phyloP scores from a whole-genome alignment of 345 rosid genomes.

The Lepidium aucheri region DNA sequence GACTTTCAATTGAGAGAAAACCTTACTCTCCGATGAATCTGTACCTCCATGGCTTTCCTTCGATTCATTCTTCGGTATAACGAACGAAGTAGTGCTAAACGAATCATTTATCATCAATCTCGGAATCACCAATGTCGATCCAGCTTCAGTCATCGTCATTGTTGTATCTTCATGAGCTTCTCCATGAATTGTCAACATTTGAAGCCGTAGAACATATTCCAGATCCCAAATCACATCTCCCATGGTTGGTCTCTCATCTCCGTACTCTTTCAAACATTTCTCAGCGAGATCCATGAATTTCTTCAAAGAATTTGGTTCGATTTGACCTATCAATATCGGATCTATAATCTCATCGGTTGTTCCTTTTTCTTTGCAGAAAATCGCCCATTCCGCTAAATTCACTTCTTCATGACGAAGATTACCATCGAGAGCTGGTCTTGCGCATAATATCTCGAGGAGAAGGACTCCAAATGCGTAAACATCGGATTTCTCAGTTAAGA shows the following conservation, averaged over 20 bases:
- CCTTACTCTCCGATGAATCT: not conserved
- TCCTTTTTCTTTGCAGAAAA: conserved; percentile 12
- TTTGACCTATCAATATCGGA: conserved; percentile 11
- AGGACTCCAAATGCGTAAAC: conserved; percentile 22
- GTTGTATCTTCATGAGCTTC: conserved; percentile 23
- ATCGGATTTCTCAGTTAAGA: conserved; percentile 23
- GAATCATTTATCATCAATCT: not conserved
- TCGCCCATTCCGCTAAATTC: conserved; percentile 20
- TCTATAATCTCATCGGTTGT: conserved; percentile 7
- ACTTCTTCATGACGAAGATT: not conserved
- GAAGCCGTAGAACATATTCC: conserved; percentile 17
- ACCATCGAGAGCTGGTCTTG: conserved; percentile 20
- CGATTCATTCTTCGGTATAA: not conserved
- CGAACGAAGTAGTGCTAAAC: not conserved
- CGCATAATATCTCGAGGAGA: conserved; percentile 22
- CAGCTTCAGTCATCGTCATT: not conserved
- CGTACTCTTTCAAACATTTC: conserved; percentile 54
- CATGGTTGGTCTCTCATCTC: conserved; percentile 49
- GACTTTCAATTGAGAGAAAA: not conserved
- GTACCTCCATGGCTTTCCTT: not conserved
- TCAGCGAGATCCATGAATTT: conserved; percentile 43
- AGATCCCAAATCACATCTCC: conserved; percentile 44
- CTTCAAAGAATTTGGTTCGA: conserved; percentile 5
- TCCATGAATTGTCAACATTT: conserved; percentile 6
- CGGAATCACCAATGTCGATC: conserved; percentile 1